Evolutionary conservation across 768 basidiomycete genomes (phyloP).

Genomic region (Mycena vulgaris): DNA sequence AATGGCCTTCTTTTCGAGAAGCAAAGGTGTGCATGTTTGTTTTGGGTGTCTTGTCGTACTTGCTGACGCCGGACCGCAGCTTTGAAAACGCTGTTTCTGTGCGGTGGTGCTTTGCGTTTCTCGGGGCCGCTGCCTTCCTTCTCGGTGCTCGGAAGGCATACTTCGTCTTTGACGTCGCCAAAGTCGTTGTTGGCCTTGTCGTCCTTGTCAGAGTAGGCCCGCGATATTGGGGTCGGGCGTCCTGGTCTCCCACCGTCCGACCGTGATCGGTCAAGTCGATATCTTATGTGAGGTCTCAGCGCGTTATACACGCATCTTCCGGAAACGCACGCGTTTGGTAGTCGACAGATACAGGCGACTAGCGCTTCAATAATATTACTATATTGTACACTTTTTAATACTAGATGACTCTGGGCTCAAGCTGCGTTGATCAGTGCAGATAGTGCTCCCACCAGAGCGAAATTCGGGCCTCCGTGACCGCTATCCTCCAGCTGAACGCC

Average conservation of each 20-base stretch:
- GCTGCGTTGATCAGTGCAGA: slow-evolving; percentile 29
- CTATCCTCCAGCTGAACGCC: slow-evolving; percentile 23
- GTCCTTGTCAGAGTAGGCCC: slow-evolving; percentile 64
- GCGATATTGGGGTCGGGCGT: slow-evolving; percentile 63
- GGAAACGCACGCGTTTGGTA: too few species aligned
- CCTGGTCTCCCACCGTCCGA: slow-evolving; percentile 45
- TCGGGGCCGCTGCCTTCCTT: slow-evolving; percentile 72
- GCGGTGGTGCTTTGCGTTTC: slow-evolving; percentile 67
- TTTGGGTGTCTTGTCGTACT: slow-evolving; percentile 13
- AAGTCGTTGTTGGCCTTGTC: slow-evolving; percentile 61
- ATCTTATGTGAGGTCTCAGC: too few species aligned
- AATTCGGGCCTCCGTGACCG: background rate
- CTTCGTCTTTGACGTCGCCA: slow-evolving; percentile 74
- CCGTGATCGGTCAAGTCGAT: background rate
- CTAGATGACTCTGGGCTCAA: background rate
- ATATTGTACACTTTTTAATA: slow-evolving; percentile 4
- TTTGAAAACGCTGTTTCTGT: slow-evolving; percentile 59
- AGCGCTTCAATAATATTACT: slow-evolving; percentile 12
- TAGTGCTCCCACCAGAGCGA: background rate
- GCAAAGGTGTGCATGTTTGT: slow-evolving; percentile 53
- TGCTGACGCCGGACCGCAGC: slow-evolving; percentile 46
- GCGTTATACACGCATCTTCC: too few species aligned
- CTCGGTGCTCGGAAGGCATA: slow-evolving; percentile 79
- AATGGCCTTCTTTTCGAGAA: slow-evolving; percentile 58
- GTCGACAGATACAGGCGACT: too few species aligned